Percentiles rank a stretch among this genome's conserved stretches.
phyloP scores from a whole-genome alignment of 2,329 filamentous ascomycete genomes.

The Lecanoromycetidae sp. region DNA sequence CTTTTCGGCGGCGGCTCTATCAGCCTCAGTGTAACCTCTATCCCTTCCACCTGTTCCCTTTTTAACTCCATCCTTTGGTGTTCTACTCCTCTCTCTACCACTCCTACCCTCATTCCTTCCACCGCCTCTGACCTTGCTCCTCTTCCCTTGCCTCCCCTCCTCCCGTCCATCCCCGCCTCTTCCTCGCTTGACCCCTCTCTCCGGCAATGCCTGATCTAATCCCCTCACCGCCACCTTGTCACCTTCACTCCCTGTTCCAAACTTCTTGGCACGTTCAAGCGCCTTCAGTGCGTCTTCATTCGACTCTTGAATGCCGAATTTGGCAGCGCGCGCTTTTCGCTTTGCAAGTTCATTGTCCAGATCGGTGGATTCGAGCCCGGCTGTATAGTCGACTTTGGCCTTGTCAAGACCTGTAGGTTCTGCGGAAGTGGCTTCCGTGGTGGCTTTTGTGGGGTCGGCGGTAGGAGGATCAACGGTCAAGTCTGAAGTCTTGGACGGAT shows the following conservation, averaged over 20 bases:
- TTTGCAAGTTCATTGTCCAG: constrained; percentile 36
- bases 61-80: constrained; percentile 19
- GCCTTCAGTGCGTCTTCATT: constrained; percentile 34
- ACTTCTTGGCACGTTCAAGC: constrained; percentile 36
- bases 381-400: constrained; percentile 25
- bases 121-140: constrained; percentile 24
- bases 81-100: constrained; percentile 22
- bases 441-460: constrained; percentile 15
- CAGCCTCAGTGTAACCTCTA: constrained; percentile 34
- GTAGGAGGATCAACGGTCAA: constrained; percentile 23
- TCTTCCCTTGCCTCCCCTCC: constrained; percentile 30
- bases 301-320: constrained; percentile 30
- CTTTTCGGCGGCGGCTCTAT: constrained; percentile 33
- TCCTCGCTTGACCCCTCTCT: constrained; percentile 28
- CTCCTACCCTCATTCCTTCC: constrained; percentile 19
- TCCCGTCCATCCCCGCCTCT: constrained; percentile 5
- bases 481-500: constrained; percentile 30
- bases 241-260: constrained; percentile 25
- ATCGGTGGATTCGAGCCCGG: constrained; percentile 31
- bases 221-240: constrained; percentile 25
- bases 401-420: constrained; percentile 7
- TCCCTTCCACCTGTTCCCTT: constrained; percentile 20
- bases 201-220: constrained; percentile 36
- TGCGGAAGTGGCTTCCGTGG: constrained; percentile 13
- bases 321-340: constrained; percentile 37